Conservation (phyloP, 2,329 filamentous ascomycete species). For the Aspergillus aculeatus region DNA sequence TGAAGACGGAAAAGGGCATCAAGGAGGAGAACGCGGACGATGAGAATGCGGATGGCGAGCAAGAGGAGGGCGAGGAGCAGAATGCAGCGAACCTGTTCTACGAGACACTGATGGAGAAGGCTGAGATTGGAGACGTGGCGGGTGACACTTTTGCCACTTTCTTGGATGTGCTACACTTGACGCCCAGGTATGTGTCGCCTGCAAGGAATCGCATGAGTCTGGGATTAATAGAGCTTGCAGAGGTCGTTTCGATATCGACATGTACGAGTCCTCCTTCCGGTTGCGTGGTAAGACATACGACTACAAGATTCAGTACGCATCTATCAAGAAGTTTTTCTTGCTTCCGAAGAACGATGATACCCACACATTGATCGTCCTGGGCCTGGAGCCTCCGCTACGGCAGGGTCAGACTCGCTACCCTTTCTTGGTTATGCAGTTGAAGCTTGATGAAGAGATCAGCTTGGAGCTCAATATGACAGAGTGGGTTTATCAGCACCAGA, state of each 20-base stretch:
- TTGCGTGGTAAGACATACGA: constrained; percentile 98
- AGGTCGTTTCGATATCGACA: constrained; percentile 99
- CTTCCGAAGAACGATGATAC: constrained; percentile 98
- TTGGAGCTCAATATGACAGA: constrained; percentile 96
- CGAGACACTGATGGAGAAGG: constrained; percentile 95
- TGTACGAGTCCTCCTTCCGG: constrained; percentile 97
- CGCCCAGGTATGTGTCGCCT: constrained; percentile 65
- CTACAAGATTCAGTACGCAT: constrained; percentile 99
- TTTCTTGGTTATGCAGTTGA: constrained; percentile 98
- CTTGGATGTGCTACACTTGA: constrained; percentile 93
- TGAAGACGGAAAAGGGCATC: constrained; percentile 67
- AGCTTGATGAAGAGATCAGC: constrained; percentile 94
- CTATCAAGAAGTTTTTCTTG: constrained; percentile 98
- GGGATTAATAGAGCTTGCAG: constrained; percentile 48
- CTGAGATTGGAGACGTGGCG: constrained; percentile 98
- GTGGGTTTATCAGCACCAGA: constrained; percentile 27
- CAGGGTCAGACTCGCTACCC: constrained; percentile 98
- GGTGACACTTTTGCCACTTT: constrained; percentile 98
- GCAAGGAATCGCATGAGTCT: constrained; percentile 9
- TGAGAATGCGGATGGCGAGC: constrained; percentile 60
- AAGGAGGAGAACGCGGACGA: constrained; percentile 62
- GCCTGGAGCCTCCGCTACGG: constrained; percentile 88
- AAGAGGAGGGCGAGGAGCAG: constrained; percentile 75
- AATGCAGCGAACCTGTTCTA: constrained; percentile 98
- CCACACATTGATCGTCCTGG: constrained; percentile 91